phyloP scores from a whole-genome alignment of 805 yeast genomes.

The Ogataea allantospora region DNA sequence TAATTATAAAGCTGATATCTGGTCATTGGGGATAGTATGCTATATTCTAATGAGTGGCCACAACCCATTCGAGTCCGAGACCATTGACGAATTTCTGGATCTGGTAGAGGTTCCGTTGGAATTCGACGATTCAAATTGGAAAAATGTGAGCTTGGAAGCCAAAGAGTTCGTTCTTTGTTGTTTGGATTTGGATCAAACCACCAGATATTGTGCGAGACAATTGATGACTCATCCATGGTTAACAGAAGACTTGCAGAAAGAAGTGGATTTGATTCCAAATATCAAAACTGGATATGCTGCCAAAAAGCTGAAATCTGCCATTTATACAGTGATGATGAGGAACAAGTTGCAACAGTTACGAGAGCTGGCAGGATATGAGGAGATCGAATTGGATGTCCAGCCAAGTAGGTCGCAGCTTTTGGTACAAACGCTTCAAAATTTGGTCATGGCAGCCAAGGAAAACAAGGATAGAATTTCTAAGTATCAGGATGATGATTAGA shows the following conservation, averaged over 20 bases:
- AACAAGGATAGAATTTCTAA: constrained; percentile 37
- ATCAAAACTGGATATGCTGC: constrained; percentile 75
- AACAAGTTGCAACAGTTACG: constrained; percentile 70
- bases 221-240: constrained; percentile 74
- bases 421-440: constrained; percentile 14
- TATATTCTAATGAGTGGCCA: constrained; percentile 20
- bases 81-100: constrained; percentile 25
- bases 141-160: constrained; percentile 46
- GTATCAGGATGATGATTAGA: constrained; percentile 71
- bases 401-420: constrained; percentile 10
- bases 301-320: constrained; percentile 72
- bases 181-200: constrained; percentile 57
- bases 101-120: constrained; percentile 6
- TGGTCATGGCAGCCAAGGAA: constrained; percentile 19
- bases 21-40: constrained; percentile 23
- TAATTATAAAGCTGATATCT: constrained; percentile 35
- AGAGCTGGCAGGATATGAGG: constrained; percentile 34
- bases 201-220: constrained; percentile 62
- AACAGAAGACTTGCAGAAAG: constrained; percentile 31
- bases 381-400: constrained; percentile 35
- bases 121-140: constrained; percentile 12
- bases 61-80: constrained; percentile 12
- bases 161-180: constrained; percentile 67
- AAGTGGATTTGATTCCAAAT: constrained; percentile 68
- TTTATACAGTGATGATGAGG: constrained; percentile 73